Evolutionary conservation across 345 rosid species (phyloP).

Genomic region (Balakata baccata): DNA sequence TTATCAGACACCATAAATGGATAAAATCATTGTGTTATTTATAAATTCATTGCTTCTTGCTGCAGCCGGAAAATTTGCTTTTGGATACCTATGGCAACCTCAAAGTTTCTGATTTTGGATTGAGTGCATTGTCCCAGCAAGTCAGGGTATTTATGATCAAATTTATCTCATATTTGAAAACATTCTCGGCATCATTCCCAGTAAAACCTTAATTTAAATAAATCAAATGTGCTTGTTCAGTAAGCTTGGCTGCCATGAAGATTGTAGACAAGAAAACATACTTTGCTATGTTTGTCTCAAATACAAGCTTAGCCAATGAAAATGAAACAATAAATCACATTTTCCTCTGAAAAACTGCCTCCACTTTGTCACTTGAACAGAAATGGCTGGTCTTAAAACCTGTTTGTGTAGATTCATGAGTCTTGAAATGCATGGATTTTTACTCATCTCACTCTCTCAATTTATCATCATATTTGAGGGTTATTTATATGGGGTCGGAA

Average conservation of each 20-base stretch:
- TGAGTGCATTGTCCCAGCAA: constrained; percentile 94
- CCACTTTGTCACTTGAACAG: not conserved
- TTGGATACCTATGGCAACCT: constrained; percentile 84
- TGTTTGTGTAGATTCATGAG: too few species aligned
- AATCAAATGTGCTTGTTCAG: not conserved
- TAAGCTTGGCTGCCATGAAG: not conserved
- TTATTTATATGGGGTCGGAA: not conserved
- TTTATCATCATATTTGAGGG: not conserved
- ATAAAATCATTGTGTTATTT: constrained; percentile 6
- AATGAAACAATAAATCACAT: too few species aligned
- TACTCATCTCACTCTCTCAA: not conserved
- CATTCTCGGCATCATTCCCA: not conserved
- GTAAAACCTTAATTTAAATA: not conserved
- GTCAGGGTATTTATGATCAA: constrained; percentile 60
- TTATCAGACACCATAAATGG: not conserved
- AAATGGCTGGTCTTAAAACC: too few species aligned
- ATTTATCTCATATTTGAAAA: not conserved
- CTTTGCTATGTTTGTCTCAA: not conserved
- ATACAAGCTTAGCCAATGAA: not conserved
- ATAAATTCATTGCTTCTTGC: not conserved
- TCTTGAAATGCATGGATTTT: too few species aligned
- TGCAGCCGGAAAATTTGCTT: constrained; percentile 87
- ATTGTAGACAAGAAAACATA: not conserved
- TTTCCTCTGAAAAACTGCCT: not conserved
- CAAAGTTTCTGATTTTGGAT: constrained; percentile 93